These are phyloP conservation scores for Fusarium piperis DNA, from an alignment of 2,329 filamentous ascomycete species.

Conservation along the genomic window DNA sequence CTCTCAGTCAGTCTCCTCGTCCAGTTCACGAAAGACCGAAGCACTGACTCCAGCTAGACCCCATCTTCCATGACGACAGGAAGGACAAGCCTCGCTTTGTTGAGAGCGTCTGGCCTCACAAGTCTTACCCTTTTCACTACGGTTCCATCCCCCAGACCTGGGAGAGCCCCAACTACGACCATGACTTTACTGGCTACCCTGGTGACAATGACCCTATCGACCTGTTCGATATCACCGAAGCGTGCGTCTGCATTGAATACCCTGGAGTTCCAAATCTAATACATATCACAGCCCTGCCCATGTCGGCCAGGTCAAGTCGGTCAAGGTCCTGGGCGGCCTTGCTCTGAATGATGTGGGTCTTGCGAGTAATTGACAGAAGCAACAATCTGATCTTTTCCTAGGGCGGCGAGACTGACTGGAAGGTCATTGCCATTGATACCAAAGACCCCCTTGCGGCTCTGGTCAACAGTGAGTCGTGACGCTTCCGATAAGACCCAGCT, in stretches of 20 bases:
- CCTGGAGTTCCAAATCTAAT: background rate
- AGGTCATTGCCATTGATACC: constrained; percentile 51
- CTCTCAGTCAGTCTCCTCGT: constrained; percentile 45
- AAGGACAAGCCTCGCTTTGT: constrained; percentile 51
- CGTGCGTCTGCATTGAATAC: background rate
- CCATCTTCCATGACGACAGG: constrained; percentile 54
- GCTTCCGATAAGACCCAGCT: background rate
- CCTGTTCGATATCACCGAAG: constrained; percentile 51
- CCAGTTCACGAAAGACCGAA: fast-evolving
- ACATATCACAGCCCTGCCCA: constrained; percentile 33
- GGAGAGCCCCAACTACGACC: constrained; percentile 54
- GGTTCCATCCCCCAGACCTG: constrained; percentile 57
- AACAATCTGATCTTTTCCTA: fast-evolving
- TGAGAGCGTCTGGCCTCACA: constrained; percentile 55
- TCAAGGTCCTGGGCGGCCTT: constrained; percentile 54
- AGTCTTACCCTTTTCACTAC: constrained; percentile 55
- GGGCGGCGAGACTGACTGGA: constrained; percentile 53
- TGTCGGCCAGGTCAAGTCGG: constrained; percentile 53
- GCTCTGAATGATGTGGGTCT: constrained; percentile 50
- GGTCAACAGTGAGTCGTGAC: constrained; percentile 44
- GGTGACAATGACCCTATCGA: constrained; percentile 57
- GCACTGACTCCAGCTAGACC: constrained; percentile 41
- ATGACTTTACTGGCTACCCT: constrained; percentile 48
- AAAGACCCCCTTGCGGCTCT: constrained; percentile 50
- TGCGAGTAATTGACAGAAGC: fast-evolving